Percentiles rank a stretch among this genome's conserved stretches.
These are phyloP conservation scores for Ceriops tagal DNA, from an alignment of 345 rosid species.

Conservation along the genomic window DNA sequence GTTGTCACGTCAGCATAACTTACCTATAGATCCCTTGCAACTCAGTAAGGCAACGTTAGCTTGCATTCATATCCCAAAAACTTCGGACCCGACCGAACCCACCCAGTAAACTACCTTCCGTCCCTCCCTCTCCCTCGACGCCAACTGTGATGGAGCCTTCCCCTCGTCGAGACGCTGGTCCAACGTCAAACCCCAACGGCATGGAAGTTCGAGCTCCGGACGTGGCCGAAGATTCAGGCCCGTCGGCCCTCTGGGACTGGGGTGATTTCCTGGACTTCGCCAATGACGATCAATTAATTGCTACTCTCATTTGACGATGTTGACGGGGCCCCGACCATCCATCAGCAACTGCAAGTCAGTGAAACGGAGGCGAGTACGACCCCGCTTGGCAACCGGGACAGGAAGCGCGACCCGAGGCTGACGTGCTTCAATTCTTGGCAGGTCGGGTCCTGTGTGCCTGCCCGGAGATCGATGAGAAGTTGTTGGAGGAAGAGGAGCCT, in stretches of 20 bases:
- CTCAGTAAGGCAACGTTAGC: too few species aligned
- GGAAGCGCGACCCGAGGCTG: conserved; percentile 93
- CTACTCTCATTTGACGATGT: conserved; percentile 37
- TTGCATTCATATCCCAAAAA: background rate
- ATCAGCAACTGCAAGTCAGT: background rate
- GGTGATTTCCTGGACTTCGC: conserved; percentile 75
- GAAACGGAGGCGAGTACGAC: background rate
- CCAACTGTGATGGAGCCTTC: conserved; percentile 12
- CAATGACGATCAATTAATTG: conserved; percentile 52
- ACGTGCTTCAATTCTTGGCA: conserved; percentile 73
- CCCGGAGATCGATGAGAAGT: conserved; percentile 75
- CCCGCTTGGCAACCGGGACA: conserved; percentile 38
- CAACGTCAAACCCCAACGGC: background rate
- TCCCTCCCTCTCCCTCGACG: background rate
- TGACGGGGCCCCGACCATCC: too few species aligned
- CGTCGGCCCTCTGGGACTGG: conserved; percentile 79
- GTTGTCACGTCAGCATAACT: too few species aligned
- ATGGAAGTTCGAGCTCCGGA: conserved; percentile 33
- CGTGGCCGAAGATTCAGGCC: conserved; percentile 34
- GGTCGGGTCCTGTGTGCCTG: conserved; percentile 83
- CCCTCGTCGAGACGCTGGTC: background rate
- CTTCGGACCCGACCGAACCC: background rate
- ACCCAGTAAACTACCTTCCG: background rate
- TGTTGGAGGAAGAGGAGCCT: conserved; percentile 48
- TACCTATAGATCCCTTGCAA: too few species aligned